Percentiles rank a stretch among this genome's conserved stretches.
Evolutionary conservation across 495 filamentous ascomycete species (phyloP).

Genomic region (Penicillium lividum): DNA sequence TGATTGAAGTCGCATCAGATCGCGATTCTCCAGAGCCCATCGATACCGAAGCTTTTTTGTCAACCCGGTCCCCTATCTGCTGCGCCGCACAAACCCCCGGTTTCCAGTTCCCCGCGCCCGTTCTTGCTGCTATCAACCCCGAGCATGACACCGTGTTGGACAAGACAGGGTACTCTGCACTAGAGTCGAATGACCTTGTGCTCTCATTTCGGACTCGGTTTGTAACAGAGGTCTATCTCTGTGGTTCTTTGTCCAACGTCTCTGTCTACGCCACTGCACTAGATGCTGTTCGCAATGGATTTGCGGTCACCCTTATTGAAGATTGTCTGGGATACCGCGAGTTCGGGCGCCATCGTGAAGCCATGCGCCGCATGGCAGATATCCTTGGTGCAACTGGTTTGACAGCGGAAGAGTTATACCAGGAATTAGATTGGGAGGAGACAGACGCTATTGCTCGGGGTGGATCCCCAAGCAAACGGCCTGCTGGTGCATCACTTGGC

Average conservation of each 20-base stretch:
- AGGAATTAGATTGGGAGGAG: constrained; percentile 50
- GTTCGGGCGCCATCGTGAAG: constrained; percentile 69
- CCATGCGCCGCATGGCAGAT: constrained; percentile 73
- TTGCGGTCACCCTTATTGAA: constrained; percentile 79
- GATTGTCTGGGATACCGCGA: constrained; percentile 88
- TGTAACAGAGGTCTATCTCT: constrained; percentile 89
- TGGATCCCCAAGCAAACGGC: constrained; percentile 17
- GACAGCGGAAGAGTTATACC: constrained; percentile 58
- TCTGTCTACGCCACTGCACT: constrained; percentile 91
- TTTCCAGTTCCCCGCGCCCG: constrained; percentile 62
- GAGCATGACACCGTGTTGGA: constrained; percentile 67
- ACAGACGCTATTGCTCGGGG: constrained; percentile 42
- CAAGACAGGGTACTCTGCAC: constrained; percentile 88
- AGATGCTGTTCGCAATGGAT: constrained; percentile 85
- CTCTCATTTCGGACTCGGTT: constrained; percentile 71
- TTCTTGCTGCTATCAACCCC: constrained; percentile 56
- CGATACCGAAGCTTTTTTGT: constrained; percentile 66
- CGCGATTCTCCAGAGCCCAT: constrained; percentile 33
- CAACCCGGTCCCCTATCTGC: constrained; percentile 53
- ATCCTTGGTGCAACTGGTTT: constrained; percentile 71
- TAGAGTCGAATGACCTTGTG: constrained; percentile 71
- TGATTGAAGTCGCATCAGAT: constrained; percentile 25
- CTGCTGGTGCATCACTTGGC: constrained; percentile 25
- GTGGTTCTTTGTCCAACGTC: constrained; percentile 84
- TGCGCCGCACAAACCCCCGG: constrained; percentile 62